Base-by-base conservation (phyloP, 768 basidiomycete species). In the Leccinum fibrillosum region DNA sequence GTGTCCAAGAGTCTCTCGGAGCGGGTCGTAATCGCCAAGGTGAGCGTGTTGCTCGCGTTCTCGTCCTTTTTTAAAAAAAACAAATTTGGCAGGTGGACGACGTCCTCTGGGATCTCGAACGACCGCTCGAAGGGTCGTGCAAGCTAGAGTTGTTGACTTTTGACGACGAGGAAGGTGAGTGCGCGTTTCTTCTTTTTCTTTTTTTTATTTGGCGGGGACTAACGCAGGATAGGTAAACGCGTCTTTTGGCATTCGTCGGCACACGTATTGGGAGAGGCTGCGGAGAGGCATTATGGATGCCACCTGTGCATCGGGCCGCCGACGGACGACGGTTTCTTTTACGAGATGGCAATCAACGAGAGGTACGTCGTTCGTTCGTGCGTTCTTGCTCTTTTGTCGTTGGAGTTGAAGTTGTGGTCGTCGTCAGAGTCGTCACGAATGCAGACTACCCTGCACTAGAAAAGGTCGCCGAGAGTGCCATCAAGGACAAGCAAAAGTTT, bases 221-320 rank as follows among this genome's bases (percentile, higher is more conserved):
- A 35, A 28, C 9, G 25, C 37, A 1, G 25, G 25, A 8, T 54
- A 87, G 94, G 96, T 59, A 94, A 98, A 75, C 89, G 88, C 66
- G 97, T 99, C 8, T 99, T 98, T 80, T 99, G 97, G 97, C 97
- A 98, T 73, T 98, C 97, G 17, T 98, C 95, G 25, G 97, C 97
- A 0, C 97, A 98, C 75, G 94, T 98, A 56, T 82, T 99, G 17
- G 97, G 97, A 48, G 97, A 99, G 75, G 90, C 96, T 55, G 86
- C 94, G 44, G 97, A 99, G 75, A 84, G 90, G 54, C 94, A 97
- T 72, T 96, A 98, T 71, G 96, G 95, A 42, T 97, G 94, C 72
- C 94, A 97, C 78, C 81, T 99, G 13, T 97, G 95, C 68, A 86
- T 97, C 60, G 97, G 97, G 3, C 97, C 97, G 15, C 97, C 97